Evolutionary conservation across 2,329 filamentous ascomycete species (phyloP).

Genomic region (Sporothrix protearum): DNA sequence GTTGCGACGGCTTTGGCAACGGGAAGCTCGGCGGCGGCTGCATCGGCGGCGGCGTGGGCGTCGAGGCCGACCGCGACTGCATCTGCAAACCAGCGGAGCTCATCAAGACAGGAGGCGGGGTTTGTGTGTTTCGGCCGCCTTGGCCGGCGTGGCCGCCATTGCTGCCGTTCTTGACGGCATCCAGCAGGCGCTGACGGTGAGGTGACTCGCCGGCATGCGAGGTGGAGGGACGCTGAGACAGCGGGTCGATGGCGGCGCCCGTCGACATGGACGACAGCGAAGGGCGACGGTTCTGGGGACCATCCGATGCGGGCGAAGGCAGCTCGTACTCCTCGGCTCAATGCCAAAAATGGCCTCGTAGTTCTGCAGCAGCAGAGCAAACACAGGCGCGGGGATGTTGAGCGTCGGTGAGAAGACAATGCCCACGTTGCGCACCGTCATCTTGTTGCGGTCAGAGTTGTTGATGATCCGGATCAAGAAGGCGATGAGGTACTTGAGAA

Average conservation of each 20-base stretch:
- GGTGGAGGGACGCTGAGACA: slow-evolving; percentile 49
- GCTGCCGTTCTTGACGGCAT: slow-evolving; percentile 35
- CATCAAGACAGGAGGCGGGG: slow-evolving; percentile 43
- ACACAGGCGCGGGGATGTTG: slow-evolving; percentile 92
- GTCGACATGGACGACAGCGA: slow-evolving; percentile 29
- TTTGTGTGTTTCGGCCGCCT: slow-evolving; percentile 45
- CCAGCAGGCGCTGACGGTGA: slow-evolving; percentile 49
- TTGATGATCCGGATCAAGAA: slow-evolving; percentile 92
- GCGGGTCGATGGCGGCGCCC: slow-evolving; percentile 28
- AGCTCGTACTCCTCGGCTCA: slow-evolving; percentile 60
- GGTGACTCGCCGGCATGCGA: slow-evolving; percentile 49
- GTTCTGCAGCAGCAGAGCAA: slow-evolving; percentile 89
- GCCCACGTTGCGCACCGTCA: slow-evolving; percentile 95
- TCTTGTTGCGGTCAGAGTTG: slow-evolving; percentile 88
- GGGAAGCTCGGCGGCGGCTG: slow-evolving; percentile 20
- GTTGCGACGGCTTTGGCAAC: slow-evolving; percentile 21
- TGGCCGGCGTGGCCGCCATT: slow-evolving; percentile 33
- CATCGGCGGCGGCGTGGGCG: slow-evolving; percentile 45
- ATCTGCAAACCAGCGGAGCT: slow-evolving; percentile 25
- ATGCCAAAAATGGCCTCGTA: slow-evolving; percentile 81
- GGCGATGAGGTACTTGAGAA: slow-evolving; percentile 79
- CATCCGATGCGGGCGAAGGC: slow-evolving; percentile 43
- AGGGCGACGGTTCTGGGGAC: slow-evolving; percentile 29
- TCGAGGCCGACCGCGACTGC: slow-evolving; percentile 31
- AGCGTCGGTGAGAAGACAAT: slow-evolving; percentile 97